Conservation (phyloP, 2,329 filamentous ascomycete genomes). For the Diatrype stigma region DNA sequence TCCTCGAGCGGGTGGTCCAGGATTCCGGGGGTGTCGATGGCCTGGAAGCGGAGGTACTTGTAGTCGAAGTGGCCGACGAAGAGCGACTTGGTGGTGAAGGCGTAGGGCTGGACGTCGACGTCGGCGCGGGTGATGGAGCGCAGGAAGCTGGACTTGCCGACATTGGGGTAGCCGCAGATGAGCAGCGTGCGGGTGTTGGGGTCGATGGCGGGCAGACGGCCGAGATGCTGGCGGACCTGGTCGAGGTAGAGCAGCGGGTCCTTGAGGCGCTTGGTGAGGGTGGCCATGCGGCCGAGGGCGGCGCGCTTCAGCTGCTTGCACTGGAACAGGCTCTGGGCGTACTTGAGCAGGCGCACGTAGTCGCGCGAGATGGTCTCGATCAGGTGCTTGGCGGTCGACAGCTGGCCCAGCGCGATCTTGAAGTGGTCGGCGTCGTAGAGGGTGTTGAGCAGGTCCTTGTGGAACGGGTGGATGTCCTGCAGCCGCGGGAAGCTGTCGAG, state of each 20-base stretch:
- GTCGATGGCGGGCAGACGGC: conserved; percentile 96
- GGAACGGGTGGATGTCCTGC: conserved; percentile 93
- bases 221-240: conserved; percentile 93
- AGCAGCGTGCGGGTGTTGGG: conserved; percentile 94
- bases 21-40: conserved; percentile 98
- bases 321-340: conserved; percentile 94
- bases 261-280: conserved; percentile 89
- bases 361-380: conserved; percentile 96
- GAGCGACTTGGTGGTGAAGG: conserved; percentile 95
- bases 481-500: conserved; percentile 90
- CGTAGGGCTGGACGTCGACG: conserved; percentile 95
- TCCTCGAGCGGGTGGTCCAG: conserved; percentile 95
- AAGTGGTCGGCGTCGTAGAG: conserved; percentile 99
- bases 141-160: conserved; percentile 95
- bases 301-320: conserved; percentile 99
- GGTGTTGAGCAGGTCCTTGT: conserved; percentile 85
- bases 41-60: conserved; percentile 77
- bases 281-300: conserved; percentile 95
- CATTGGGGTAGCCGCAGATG: conserved; percentile 96
- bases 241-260: conserved; percentile 94
- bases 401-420: conserved; percentile 90
- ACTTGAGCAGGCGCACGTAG: conserved; percentile 94
- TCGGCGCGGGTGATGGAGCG: conserved; percentile 89
- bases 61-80: conserved; percentile 98
- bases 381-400: conserved; percentile 92